Evolutionary conservation across 495 filamentous ascomycete species (phyloP).

Genomic region (Terfezia claveryi): DNA sequence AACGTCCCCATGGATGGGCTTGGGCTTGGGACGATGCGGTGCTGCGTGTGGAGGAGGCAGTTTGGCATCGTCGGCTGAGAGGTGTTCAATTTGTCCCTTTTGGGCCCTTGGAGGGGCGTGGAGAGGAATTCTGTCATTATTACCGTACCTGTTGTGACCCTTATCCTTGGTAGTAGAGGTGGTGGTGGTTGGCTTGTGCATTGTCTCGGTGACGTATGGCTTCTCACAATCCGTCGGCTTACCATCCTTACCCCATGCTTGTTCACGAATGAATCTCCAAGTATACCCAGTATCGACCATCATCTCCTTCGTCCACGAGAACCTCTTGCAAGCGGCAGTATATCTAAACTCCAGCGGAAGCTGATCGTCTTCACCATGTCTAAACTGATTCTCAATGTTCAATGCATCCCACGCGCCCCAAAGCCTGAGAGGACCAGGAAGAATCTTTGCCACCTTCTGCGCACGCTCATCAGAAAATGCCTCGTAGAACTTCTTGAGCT

Average conservation of each 20-base stretch:
- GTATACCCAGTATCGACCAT: conserved; percentile 2
- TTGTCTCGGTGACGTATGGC: too few relatives aligned
- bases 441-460: neutral
- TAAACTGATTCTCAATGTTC: conserved; percentile 13
- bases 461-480: neutral
- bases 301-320: conserved; percentile 6
- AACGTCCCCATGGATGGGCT: too few relatives aligned
- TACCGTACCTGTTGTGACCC: too few relatives aligned
- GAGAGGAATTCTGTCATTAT: too few relatives aligned
- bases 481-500: neutral
- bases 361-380: neutral
- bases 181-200: too few relatives aligned
- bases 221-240: conserved; percentile 2
- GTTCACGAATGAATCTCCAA: conserved; percentile 4
- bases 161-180: too few relatives aligned
- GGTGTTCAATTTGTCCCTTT: too few relatives aligned
- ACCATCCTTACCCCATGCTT: conserved; percentile 7
- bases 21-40: too few relatives aligned
- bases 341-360: conserved; percentile 8
- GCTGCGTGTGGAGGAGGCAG: too few relatives aligned
- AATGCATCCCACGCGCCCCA: neutral
- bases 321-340: conserved; percentile 4
- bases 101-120: too few relatives aligned
- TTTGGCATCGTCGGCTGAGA: too few relatives aligned
- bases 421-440: conserved; percentile 4